Evolutionary conservation across 257 asterid species (phyloP), one percentile per base, ranked within the genome.

Genomic region (Thymus quinquecostatus): DNA sequence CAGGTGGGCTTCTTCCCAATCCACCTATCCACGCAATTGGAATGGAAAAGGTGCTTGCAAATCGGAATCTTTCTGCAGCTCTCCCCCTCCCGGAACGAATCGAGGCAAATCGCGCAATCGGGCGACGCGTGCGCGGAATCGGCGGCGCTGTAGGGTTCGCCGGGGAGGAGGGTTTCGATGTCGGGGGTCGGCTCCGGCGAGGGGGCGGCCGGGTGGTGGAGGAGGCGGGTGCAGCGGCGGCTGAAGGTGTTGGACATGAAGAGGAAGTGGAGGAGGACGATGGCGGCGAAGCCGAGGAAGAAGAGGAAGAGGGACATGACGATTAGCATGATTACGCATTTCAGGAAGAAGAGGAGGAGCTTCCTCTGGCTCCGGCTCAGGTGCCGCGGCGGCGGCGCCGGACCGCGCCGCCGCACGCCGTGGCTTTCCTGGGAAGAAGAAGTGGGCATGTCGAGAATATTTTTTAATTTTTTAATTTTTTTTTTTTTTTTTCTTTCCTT

Each of bases 61-160:
- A 78, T 76, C 6, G 92, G 96, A 59, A 93, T 73, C 53, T 74
- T 72, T 81, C 94, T 75, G 36, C 96, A 87, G 13, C 27, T 6
- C 0, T 91, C 98, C 14, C 88, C 95, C 6, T 86, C 96, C 49
- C 50, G 69, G 49, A 93, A 86, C 1, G 80, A 71, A 65, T 91
- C 98, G 87, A 93, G 70, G 61, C 98, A 91, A 62, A 93, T 91
- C 5, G 96, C 88, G 50, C 97, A 93, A 64, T 91, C 98, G 59
- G 73, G 69, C 2, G 58, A 6, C 6, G 73, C 3, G 30, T 64
- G 40, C 33, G 79, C 80, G 14, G 64, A 71, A 4, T 51, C 84
- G 1, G 86, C 70, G 1, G 75, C 80, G 64, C 69, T 55, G 12
- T 83, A 88, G 54, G 63, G 55, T 1, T 84, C 73, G 38, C 56